Base-by-base conservation (phyloP, 371 early-diverging fungal genomes). In the Mucor velutinosus region DNA sequence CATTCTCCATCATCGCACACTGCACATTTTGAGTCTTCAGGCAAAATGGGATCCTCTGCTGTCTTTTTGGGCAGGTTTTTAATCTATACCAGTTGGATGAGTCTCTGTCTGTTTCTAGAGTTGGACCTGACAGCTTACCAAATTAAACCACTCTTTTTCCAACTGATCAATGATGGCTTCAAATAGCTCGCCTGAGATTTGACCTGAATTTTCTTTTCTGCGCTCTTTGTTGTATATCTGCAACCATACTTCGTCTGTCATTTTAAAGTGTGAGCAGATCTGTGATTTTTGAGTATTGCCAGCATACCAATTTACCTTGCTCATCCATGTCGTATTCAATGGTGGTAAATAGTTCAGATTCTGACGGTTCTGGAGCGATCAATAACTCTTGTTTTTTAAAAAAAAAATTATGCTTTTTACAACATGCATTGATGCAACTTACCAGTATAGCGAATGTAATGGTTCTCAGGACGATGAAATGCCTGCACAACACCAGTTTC, bases 311-410 rank as follows among this genome's bases (percentile, higher is more conserved):
- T 41, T 70, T 87, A 88, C 93, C 98, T 84, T 95, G 93, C 67
- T 98, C 97, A 77, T 98, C 98, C 93, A 99, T 92, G 76, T 99
- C 99, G 73, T 98, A 99, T 76, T 99, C 99, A 32, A 96, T 87
- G 2, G 86, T 82, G 27, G 85, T 87, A 17, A 87, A 86, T 37
- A 95, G 84, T 35, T 96, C 95, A 17, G 79, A 85, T 71, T 97
- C 97, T 0, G 92, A 84, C 19, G 94, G 93, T 76, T 97, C 96
- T 51, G 51, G 25, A 85, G 45, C 4, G 51, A 51, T 51, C 51
- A 51, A 51, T 51, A 51, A 51, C 51, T 51, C 51, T 51, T 51
- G 7, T 25, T 60, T 41, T 58, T 23, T 47, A 27, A 37, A 43
- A 35, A 51, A 21, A 30, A 63, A 60, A 7, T 19, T 14, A 8